A percentile compares a stretch with the other conserved stretches of the same genome.
Evolutionary conservation across 345 rosid species (phyloP).

Genomic region (Noccaea caerulescens): DNA sequence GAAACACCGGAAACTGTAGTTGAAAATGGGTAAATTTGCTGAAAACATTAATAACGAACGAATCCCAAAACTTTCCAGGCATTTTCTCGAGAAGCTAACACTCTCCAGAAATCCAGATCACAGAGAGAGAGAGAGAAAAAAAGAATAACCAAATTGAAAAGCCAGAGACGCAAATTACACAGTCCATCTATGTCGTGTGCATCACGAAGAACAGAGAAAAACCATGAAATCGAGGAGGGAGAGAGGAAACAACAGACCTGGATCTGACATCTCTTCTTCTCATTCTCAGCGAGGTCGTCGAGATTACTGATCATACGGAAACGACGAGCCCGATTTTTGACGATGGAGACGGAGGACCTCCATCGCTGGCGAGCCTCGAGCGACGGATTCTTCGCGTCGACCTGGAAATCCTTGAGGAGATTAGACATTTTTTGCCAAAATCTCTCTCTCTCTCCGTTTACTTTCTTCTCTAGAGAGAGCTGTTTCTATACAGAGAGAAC

Average conservation of each 20-base stretch:
- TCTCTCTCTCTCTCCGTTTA: slow-evolving; percentile 33
- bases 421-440: slow-evolving; percentile 50
- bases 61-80: not conserved
- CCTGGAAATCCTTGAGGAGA: slow-evolving; percentile 62
- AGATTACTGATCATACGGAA: slow-evolving; percentile 84
- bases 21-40: not conserved
- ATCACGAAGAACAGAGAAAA: not conserved
- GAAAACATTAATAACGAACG: not conserved
- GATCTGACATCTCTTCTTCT: slow-evolving; percentile 57
- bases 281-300: slow-evolving; percentile 63
- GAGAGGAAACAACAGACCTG: slow-evolving; percentile 53
- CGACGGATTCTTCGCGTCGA: slow-evolving; percentile 67
- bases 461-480: slow-evolving; percentile 1
- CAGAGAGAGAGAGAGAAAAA: too few relatives aligned
- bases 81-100: slow-evolving; percentile 30
- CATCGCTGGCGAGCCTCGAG: slow-evolving; percentile 68
- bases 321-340: slow-evolving; percentile 74
- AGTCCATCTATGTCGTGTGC: slow-evolving; percentile 10
- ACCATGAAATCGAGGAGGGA: not conserved
- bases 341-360: slow-evolving; percentile 70
- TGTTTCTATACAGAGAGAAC: slow-evolving; percentile 14
- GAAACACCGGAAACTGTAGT: not conserved
- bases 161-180: slow-evolving; percentile 25
- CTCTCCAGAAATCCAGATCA: not conserved
- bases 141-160: not conserved